phyloP scores from a whole-genome alignment of 2,329 filamentous ascomycete genomes.

The Thelonectria olida region DNA sequence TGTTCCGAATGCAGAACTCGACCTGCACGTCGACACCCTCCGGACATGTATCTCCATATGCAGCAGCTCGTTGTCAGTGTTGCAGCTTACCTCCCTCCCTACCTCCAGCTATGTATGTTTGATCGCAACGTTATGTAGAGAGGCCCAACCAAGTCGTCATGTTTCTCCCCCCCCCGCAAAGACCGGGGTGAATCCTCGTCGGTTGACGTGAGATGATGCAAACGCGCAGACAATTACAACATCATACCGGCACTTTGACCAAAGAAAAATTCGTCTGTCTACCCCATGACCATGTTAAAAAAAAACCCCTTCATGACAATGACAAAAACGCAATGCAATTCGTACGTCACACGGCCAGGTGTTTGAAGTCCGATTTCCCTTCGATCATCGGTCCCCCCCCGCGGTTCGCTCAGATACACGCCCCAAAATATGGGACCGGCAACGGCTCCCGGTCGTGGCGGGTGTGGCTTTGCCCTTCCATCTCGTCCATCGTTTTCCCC shows the following conservation, averaged over 20 bases:
- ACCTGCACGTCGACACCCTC: conserved; percentile 5
- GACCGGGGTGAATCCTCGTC: background rate
- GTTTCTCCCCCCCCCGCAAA: background rate
- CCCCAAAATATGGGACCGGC: conserved; percentile 30
- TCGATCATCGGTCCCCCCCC: conserved; percentile 8
- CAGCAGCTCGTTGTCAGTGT: conserved; percentile 10
- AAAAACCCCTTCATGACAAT: background rate
- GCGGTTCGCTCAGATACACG: conserved; percentile 3
- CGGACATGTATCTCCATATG: conserved; percentile 32
- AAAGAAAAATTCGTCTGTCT: background rate
- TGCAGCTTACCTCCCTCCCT: too few species aligned
- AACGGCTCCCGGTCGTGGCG: conserved; percentile 36
- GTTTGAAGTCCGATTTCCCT: conserved; percentile 21
- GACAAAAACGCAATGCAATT: too few species aligned
- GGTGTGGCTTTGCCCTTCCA: conserved; percentile 16
- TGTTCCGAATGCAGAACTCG: too few species aligned
- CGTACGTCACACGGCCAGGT: conserved; percentile 18
- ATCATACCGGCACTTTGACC: background rate
- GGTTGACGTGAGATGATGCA: background rate
- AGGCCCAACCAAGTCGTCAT: background rate
- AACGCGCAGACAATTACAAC: background rate
- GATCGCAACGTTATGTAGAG: background rate
- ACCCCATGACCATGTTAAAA: background rate
- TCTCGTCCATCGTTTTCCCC: background rate
- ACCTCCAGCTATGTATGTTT: too few species aligned